Percentiles rank a stretch among this genome's conserved stretches.
These are phyloP conservation scores for Fraxinus latifolia DNA, from an alignment of 305 asterid species.

Conservation along the genomic window DNA sequence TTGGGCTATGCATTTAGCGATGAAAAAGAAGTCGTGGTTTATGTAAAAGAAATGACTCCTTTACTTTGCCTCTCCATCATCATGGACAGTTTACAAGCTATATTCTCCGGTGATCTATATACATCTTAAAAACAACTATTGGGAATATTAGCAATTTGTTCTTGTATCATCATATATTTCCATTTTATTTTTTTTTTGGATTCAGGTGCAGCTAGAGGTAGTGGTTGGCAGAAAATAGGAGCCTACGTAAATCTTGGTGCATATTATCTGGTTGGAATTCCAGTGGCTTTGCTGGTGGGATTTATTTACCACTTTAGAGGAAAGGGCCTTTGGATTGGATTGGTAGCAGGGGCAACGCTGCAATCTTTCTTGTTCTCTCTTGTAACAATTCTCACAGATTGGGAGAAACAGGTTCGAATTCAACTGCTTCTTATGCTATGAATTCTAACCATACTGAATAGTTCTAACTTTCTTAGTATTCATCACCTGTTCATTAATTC, in stretches of 20 bases:
- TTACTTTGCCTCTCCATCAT: constrained; percentile 23
- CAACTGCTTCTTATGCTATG: background rate
- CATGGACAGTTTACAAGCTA: constrained; percentile 26
- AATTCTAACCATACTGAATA: background rate
- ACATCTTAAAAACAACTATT: background rate
- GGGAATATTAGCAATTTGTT: background rate
- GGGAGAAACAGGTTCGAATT: constrained; percentile 20
- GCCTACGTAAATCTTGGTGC: constrained; percentile 23
- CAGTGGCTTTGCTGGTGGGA: constrained; percentile 19
- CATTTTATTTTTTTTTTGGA: background rate
- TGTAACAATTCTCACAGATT: constrained; percentile 16
- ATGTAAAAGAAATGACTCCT: constrained; percentile 22
- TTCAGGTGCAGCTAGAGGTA: constrained; percentile 21
- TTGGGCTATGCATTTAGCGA: constrained; percentile 9
- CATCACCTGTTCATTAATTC: background rate
- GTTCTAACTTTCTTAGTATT: background rate
- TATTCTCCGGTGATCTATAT: constrained; percentile 21
- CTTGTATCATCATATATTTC: background rate
- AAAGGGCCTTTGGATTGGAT: constrained; percentile 23
- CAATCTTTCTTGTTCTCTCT: constrained; percentile 14
- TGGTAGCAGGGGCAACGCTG: constrained; percentile 6
- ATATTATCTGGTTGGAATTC: constrained; percentile 24
- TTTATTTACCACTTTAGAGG: constrained; percentile 1
- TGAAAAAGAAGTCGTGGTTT: constrained; percentile 23
- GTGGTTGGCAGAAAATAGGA: constrained; percentile 24